phyloP scores from a whole-genome alignment of 441 rosid species.

The Euphorbia corollata region DNA sequence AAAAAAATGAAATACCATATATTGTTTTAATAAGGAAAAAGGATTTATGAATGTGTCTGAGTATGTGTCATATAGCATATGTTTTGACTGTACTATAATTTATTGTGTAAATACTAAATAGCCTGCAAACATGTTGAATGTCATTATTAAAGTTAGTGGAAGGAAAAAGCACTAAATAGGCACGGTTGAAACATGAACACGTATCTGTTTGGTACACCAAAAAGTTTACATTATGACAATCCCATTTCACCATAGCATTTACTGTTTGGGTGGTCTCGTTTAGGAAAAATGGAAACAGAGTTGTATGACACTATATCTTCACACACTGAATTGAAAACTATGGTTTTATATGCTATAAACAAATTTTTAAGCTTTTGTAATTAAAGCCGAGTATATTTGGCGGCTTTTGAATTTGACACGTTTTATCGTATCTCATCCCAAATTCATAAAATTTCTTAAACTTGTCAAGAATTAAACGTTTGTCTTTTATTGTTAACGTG shows the following conservation, averaged over 20 bases:
- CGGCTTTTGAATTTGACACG: too few species aligned
- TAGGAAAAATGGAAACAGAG: background rate
- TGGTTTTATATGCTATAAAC: too few species aligned
- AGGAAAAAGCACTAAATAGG: background rate
- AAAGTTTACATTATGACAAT: background rate
- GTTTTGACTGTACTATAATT: background rate
- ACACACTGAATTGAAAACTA: too few species aligned
- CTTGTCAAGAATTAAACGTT: too few species aligned
- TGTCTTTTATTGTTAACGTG: too few species aligned
- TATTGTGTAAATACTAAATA: background rate
- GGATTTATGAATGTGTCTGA: background rate
- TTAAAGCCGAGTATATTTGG: too few species aligned
- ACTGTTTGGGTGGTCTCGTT: background rate
- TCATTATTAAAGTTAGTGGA: background rate
- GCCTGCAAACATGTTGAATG: background rate
- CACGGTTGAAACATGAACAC: slow-evolving; percentile 1
- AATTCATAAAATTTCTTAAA: too few species aligned
- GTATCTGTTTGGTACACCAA: background rate
- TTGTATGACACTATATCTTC: background rate
- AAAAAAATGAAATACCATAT: too few species aligned
- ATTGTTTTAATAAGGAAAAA: too few species aligned
- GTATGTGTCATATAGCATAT: background rate
- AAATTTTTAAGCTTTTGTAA: too few species aligned
- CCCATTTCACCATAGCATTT: background rate
- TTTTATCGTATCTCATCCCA: too few species aligned